Evolutionary conservation across 1,139 yeast genomes (phyloP).

Genomic region (Candida neerlandica): DNA sequence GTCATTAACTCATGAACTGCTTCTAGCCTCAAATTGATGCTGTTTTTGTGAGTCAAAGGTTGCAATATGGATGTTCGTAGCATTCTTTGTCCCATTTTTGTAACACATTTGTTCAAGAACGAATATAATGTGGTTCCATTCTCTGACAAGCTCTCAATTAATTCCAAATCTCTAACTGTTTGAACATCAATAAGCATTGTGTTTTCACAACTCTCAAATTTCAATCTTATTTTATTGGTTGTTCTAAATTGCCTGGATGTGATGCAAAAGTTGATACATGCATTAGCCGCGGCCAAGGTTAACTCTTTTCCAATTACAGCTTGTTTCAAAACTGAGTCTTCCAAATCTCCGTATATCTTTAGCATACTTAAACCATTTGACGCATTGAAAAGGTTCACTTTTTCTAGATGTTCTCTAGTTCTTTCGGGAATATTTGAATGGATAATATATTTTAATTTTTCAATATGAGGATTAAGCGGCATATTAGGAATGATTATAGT

Average conservation of each 20-base stretch:
- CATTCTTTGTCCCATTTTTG: slow-evolving; percentile 48
- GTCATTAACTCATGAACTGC: slow-evolving; percentile 34
- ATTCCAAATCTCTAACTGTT: slow-evolving; percentile 37
- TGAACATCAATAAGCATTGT: slow-evolving; percentile 42
- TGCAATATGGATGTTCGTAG: slow-evolving; percentile 43
- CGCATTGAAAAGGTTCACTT: slow-evolving; percentile 24
- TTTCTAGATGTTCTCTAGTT: slow-evolving; percentile 23
- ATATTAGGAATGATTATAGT: slow-evolving; percentile 35
- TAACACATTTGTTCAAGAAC: slow-evolving; percentile 36
- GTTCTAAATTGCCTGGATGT: slow-evolving; percentile 11
- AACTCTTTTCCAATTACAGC: slow-evolving; percentile 24
- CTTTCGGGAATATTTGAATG: slow-evolving; percentile 29
- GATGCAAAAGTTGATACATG: slow-evolving; percentile 26
- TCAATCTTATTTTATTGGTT: slow-evolving; percentile 33
- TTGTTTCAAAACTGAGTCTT: slow-evolving; percentile 19
- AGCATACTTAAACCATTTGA: slow-evolving; percentile 11
- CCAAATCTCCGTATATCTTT: slow-evolving; percentile 8
- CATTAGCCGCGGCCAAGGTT: slow-evolving; percentile 37
- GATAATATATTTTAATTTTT: slow-evolving; percentile 37
- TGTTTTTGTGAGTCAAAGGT: slow-evolving; percentile 39
- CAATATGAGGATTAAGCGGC: slow-evolving; percentile 24
- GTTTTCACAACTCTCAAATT: slow-evolving; percentile 39
- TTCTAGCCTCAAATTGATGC: slow-evolving; percentile 33
- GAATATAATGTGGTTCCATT: slow-evolving; percentile 33
- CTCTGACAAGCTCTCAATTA: slow-evolving; percentile 32